A percentile compares a stretch with the other conserved stretches of the same genome.
Conservation (phyloP, 139 green algal species). For the Trebouxia sp. region DNA sequence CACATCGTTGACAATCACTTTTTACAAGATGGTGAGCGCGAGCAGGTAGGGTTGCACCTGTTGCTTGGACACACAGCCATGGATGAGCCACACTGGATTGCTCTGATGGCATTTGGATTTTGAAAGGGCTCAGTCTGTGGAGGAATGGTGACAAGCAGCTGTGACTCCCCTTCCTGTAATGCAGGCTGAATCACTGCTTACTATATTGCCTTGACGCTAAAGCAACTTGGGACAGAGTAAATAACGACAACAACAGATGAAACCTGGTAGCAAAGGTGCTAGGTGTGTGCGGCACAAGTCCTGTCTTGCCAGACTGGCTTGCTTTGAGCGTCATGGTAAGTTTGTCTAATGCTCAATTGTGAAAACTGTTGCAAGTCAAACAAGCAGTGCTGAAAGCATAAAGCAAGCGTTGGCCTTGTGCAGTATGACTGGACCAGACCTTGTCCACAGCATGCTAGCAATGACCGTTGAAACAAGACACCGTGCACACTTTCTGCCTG, state of each 20-base stretch:
- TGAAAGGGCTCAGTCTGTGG: neutral
- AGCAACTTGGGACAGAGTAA: neutral
- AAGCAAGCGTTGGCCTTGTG: too few relatives aligned
- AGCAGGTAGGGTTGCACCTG: neutral
- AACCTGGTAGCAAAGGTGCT: neutral
- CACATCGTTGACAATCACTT: too few relatives aligned
- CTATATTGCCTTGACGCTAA: neutral
- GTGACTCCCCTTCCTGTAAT: constrained; percentile 24
- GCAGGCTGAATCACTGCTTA: neutral
- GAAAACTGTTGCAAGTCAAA: too few relatives aligned
- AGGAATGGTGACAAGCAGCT: constrained; percentile 22
- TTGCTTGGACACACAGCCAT: neutral
- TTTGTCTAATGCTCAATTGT: neutral
- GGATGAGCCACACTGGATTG: constrained; percentile 10
- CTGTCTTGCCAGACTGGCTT: neutral
- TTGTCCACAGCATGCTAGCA: too few relatives aligned
- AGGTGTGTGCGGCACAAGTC: too few relatives aligned
- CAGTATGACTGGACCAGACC: too few relatives aligned
- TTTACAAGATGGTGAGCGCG: too few relatives aligned
- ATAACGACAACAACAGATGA: neutral
- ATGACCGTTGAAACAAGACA: too few relatives aligned
- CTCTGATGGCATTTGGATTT: constrained; percentile 25
- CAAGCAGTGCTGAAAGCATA: too few relatives aligned
- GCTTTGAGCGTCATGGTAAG: neutral
- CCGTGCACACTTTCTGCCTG: too few relatives aligned